Evolutionary conservation across 345 rosid species (phyloP), one percentile per base, ranked within the genome.

Genomic region (Anacardium occidentale): DNA sequence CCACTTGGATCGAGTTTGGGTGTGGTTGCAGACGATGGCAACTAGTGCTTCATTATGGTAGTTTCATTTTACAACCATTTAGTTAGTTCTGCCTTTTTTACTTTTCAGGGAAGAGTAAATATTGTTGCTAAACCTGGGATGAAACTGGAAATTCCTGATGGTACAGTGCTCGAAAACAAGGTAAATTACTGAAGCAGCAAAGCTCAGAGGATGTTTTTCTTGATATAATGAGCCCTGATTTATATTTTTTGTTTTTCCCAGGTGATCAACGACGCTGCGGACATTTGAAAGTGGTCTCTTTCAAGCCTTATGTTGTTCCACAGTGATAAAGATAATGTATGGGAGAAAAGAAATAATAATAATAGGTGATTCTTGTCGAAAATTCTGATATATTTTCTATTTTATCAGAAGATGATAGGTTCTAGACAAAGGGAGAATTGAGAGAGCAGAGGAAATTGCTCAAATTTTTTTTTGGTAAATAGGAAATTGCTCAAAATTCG

Each of bases 111-210:
- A 61, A 37, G 42, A 37, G 42, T 37, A 37, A 37, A 37, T 37
- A 37, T 37, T 47, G 75, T 64, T 47, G 87, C 86, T 10, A 59
- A 71, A 59, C 86, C 89, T 17, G 90, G 89, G 18, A 52, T n/a
- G 42, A 76, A 51, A 71, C 32, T 86, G 66, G 85, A 78, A 71
- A 83, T 88, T 76, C 90, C 92, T 0, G 85, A 83, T 2, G 80
- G 85, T 29, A 66, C 29, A 0, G 76, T 80, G 56, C 70, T 85
- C 3, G 81, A 85, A 66, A 68, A 86, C 68, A 76, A 78, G 86
- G 92, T 85, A 71, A 65, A 21, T 45, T 48, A 34, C 24, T 21
- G 24, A 53, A 55, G 26, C 24, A 0, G 5, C 56, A 14, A 17
- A 53, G 10, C 12, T 37, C 45, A 25, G 45, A 18, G 25, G 7